Evolutionary conservation across 2,329 filamentous ascomycete genomes (phyloP).

Genomic region (Metarhizium humberi): DNA sequence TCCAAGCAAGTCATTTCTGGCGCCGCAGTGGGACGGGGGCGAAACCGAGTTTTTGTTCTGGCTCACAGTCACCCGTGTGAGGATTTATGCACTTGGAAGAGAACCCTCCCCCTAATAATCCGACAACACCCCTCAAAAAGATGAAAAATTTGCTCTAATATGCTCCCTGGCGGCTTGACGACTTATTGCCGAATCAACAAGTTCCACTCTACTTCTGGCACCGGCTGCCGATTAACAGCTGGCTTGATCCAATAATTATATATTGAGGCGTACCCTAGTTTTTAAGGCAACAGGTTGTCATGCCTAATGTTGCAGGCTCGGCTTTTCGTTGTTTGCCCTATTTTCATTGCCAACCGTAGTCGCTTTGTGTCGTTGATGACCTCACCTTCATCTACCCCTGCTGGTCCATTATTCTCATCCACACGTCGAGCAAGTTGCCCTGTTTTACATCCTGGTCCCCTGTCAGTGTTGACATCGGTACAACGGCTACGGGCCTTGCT

Average conservation of each 20-base stretch:
- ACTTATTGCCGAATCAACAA: neutral
- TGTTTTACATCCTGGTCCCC: constrained; percentile 3
- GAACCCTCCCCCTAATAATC: neutral
- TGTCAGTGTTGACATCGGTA: neutral
- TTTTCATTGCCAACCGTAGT: neutral
- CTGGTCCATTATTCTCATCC: too few species aligned
- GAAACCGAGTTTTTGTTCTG: neutral
- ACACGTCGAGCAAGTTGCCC: neutral
- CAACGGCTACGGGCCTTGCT: constrained; percentile 3
- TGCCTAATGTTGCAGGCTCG: neutral
- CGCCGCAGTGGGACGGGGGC: neutral
- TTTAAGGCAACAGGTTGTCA: neutral
- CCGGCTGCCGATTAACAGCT: neutral
- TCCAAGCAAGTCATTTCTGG: too few species aligned
- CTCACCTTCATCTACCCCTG: neutral
- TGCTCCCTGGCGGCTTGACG: neutral
- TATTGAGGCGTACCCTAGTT: neutral
- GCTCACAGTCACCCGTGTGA: neutral
- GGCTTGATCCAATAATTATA: neutral
- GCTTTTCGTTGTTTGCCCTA: neutral
- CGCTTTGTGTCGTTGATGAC: neutral
- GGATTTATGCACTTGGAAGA: neutral
- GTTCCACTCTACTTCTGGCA: neutral
- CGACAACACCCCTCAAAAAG: neutral
- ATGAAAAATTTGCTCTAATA: neutral